Evolutionary conservation across 1,284 basidiomycete genomes (phyloP).

Genomic region (Sporisorium reilianum): DNA sequence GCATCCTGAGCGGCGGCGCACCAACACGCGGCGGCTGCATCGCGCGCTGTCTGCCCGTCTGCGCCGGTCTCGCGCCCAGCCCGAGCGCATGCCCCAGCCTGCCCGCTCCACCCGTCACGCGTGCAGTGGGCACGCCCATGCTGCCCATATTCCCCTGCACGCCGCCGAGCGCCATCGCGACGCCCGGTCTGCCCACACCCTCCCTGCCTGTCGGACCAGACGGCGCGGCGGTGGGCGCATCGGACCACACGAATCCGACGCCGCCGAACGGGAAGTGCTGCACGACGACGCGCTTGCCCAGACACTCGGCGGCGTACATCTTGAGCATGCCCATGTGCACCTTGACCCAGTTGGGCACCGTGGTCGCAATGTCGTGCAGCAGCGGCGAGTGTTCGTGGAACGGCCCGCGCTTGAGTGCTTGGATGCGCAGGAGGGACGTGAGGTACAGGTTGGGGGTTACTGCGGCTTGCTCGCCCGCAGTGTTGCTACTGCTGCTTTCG

Average conservation of each 20-base stretch:
- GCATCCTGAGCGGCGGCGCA: constrained; percentile 5
- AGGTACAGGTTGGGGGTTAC: constrained; percentile 65
- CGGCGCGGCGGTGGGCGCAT: background rate
- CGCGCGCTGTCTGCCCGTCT: background rate
- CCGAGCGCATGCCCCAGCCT: constrained; percentile 16
- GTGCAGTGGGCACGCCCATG: constrained; percentile 37
- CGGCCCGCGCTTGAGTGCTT: constrained; percentile 56
- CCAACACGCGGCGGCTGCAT: background rate
- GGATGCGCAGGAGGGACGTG: constrained; percentile 76
- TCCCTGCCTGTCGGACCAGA: background rate
- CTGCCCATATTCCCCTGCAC: constrained; percentile 35
- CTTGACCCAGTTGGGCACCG: constrained; percentile 88
- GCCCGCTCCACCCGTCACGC: constrained; percentile 10
- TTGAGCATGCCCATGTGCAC: constrained; percentile 90
- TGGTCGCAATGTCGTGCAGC: constrained; percentile 84
- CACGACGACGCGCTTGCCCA: constrained; percentile 94
- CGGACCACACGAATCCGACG: constrained; percentile 46
- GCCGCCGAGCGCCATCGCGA: constrained; percentile 31
- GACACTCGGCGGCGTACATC: constrained; percentile 97
- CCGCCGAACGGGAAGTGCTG: constrained; percentile 89
- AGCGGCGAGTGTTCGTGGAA: constrained; percentile 75
- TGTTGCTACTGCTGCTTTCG: background rate
- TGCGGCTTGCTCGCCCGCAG: background rate
- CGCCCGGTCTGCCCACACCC: background rate
- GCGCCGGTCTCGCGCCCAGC: constrained; percentile 4